Conservation (phyloP, 148 eudicot species). For the Fagopyrum homotropicum region DNA sequence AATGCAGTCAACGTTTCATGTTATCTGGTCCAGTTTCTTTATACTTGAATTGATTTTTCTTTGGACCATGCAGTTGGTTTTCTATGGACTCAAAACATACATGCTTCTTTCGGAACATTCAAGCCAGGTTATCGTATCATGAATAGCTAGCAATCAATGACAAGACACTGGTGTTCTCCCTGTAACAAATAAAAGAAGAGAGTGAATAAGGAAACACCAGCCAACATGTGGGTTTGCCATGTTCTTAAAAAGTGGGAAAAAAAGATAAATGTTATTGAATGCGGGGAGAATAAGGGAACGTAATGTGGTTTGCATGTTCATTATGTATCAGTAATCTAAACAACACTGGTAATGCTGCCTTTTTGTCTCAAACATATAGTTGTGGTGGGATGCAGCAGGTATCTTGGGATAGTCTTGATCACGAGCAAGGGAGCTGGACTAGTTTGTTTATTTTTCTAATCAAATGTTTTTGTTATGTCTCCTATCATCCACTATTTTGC, state of each 20-base stretch:
- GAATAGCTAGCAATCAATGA: background rate
- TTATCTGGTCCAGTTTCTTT: background rate
- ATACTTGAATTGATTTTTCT: conserved; percentile 2
- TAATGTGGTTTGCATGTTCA: background rate
- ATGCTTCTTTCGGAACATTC: background rate
- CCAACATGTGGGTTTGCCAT: no score
- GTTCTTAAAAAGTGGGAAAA: background rate
- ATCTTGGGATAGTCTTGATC: background rate
- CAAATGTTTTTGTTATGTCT: background rate
- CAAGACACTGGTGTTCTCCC: background rate
- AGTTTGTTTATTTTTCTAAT: background rate
- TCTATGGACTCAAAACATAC: background rate
- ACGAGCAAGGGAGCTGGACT: background rate
- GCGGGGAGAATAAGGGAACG: background rate
- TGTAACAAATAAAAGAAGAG: background rate
- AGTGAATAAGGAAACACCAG: background rate
- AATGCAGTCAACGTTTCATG: background rate
- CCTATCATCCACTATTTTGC: background rate
- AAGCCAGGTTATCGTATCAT: background rate
- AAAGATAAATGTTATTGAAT: background rate
- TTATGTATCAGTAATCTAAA: background rate
- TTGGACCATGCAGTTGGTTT: background rate
- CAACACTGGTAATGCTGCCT: background rate
- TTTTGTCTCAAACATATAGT: background rate
- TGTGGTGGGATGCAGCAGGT: background rate